A percentile compares a stretch with the other conserved stretches of the same genome.
Evolutionary conservation across 2,329 filamentous ascomycete species (phyloP).

Genomic region (Fusarium sp.): DNA sequence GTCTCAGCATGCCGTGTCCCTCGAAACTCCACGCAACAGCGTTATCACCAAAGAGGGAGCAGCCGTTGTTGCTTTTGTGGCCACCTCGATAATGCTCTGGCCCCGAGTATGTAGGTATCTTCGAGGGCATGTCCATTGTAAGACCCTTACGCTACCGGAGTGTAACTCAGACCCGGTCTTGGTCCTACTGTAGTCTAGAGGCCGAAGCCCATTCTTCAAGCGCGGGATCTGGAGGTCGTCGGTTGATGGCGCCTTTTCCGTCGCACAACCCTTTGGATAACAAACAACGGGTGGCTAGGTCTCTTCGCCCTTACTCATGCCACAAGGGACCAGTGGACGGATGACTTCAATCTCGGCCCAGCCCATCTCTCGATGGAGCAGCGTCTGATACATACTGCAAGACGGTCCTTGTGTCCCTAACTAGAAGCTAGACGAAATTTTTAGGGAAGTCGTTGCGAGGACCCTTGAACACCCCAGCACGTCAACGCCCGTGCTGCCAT

Average conservation of each 20-base stretch:
- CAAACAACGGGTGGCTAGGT: conserved; percentile 3
- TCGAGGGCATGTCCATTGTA: background rate
- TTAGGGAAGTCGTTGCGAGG: conserved; percentile 29
- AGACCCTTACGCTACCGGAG: conserved; percentile 1
- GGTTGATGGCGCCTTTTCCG: conserved; percentile 15
- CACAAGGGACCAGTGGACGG: conserved; percentile 18
- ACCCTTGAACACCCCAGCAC: background rate
- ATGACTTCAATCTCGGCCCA: conserved; percentile 1
- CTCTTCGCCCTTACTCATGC: conserved; percentile 22
- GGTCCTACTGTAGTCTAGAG: conserved; percentile 5
- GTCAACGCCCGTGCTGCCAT: background rate
- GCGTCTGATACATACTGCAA: background rate
- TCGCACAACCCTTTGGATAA: conserved; percentile 9
- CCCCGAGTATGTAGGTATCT: background rate
- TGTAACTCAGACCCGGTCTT: background rate
- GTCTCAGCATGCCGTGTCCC: background rate
- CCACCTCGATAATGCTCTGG: background rate
- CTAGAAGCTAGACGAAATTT: background rate
- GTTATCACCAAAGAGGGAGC: background rate
- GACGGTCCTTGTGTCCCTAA: background rate
- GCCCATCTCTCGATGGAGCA: background rate
- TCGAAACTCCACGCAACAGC: background rate
- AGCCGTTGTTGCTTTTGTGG: background rate
- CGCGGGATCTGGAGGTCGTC: conserved; percentile 20
- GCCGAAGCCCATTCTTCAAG: background rate